Base-by-base conservation (phyloP, 164 flowering plant species). In the Vitis vinifera region DNA sequence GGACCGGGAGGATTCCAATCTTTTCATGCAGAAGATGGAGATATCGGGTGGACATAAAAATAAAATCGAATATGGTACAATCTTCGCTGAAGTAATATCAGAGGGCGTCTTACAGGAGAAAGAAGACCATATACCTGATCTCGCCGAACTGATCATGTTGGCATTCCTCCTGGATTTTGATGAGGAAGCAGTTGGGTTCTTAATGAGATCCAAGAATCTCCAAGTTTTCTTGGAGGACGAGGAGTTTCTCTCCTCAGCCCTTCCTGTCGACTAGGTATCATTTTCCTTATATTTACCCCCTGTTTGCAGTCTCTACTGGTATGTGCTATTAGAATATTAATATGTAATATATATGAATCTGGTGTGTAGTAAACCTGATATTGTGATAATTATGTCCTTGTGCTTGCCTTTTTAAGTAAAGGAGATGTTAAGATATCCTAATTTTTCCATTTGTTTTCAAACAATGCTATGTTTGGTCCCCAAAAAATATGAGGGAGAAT, bases 91-190 rank as follows among this genome's bases (percentile, higher is more conserved):
- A 69, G 88, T 70, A 10, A 72, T 89, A 63, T 75, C 97, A n/a
- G 77, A 88, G 67, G 97, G 93, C 47, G 68, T 89, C 55, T 58
- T 89, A 16, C 81, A 90, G 88, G 88, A 86, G 50, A 73, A 74
- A 31, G 80, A 76, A 51, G 91, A 90, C 52, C 73, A 60, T 0
- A 74, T 89, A 11, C 10, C 11, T 31, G 77, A 51, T 6, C 81
- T 90, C 10, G 51, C 84, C 50, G 93, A 88, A 74, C 85, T 91
- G 51, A 80, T 88, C 68, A 89, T 78, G 79, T 37, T 89, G 53
- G 92, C 77, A 0, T 86, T 81, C 69, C 52, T 85, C 19, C 12
- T 91, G 75, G 79, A 85, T 6, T 91, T 87, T 52, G 77, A 86
- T 44, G 87, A 84, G 66, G 87, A 78, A 37, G 90, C 86, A 2